Evolutionary conservation across 2,329 filamentous ascomycete genomes (phyloP).

Genomic region (Colletotrichum caudatum): DNA sequence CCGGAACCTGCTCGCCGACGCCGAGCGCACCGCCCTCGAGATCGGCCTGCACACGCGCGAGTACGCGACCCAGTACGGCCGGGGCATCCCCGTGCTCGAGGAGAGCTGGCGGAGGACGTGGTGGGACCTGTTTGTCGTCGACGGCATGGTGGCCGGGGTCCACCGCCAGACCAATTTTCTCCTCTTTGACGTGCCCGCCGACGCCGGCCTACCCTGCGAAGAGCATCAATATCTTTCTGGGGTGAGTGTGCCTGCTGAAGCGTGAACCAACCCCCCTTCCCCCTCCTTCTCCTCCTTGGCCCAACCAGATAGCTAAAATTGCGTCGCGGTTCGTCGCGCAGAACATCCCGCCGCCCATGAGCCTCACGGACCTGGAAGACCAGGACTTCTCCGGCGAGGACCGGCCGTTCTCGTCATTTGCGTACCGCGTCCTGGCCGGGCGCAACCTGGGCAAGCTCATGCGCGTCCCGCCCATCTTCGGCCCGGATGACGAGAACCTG

Average conservation of each 20-base stretch:
- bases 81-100: constrained; percentile 75
- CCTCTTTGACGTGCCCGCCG: constrained; percentile 74
- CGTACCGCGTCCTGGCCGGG: constrained; percentile 85
- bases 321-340: constrained; percentile 45
- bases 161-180: constrained; percentile 77
- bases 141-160: constrained; percentile 86
- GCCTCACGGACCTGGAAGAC: constrained; percentile 81
- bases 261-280: not conserved
- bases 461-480: constrained; percentile 63
- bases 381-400: constrained; percentile 78
- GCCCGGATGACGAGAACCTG: constrained; percentile 66
- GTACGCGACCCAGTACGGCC: constrained; percentile 74
- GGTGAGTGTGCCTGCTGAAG: constrained; percentile 58
- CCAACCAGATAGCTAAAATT: constrained; percentile 1
- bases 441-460: constrained; percentile 84
- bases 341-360: constrained; percentile 70
- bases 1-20: constrained; percentile 73
- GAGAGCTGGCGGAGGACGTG: constrained; percentile 90
- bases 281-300: not conserved
- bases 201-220: constrained; percentile 84
- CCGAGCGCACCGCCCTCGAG: constrained; percentile 78
- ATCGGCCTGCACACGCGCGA: constrained; percentile 79
- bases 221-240: constrained; percentile 76
- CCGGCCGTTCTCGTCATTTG: constrained; percentile 82
- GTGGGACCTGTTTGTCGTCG: constrained; percentile 87